Percentiles rank a stretch among this genome's conserved stretches.
phyloP scores from a whole-genome alignment of 2,329 filamentous ascomycete genomes.

The Tolypocladium sp. region DNA sequence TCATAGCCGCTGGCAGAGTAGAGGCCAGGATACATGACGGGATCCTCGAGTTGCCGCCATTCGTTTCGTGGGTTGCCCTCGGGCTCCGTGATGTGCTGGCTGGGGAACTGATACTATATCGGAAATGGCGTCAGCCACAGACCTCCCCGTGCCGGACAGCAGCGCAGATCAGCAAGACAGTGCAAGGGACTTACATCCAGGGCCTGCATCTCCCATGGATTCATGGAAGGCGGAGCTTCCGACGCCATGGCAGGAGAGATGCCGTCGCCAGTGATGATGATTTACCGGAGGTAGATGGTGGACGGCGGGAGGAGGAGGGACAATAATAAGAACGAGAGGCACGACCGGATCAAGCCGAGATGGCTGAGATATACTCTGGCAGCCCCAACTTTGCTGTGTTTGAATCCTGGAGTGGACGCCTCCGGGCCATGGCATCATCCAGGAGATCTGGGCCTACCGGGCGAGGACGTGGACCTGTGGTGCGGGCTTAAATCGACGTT shows the following conservation, averaged over 20 bases:
- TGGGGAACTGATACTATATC: neutral
- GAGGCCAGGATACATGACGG: slow-evolving; percentile 45
- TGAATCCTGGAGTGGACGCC: neutral
- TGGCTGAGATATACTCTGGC: neutral
- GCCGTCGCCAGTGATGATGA: neutral
- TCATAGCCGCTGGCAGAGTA: slow-evolving; percentile 47
- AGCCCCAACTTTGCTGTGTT: too few relatives aligned
- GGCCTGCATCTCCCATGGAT: slow-evolving; percentile 25
- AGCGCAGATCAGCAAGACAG: neutral
- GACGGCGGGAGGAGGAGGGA: neutral
- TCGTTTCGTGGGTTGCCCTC: slow-evolving; percentile 2
- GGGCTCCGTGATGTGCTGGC: neutral
- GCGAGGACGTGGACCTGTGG: neutral
- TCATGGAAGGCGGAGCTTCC: slow-evolving; percentile 14
- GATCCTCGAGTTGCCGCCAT: slow-evolving; percentile 25
- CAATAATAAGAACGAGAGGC: neutral
- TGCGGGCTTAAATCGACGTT: neutral
- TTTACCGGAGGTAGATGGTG: neutral
- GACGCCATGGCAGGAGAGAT: slow-evolving; percentile 4
- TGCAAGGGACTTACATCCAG: slow-evolving; percentile 18
- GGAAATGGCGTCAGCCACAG: neutral
- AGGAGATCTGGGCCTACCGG: neutral
- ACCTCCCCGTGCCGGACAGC: neutral
- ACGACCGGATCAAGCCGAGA: neutral
- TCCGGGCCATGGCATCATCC: neutral